Evolutionary conservation across 2,329 filamentous ascomycete genomes (phyloP), one percentile per base, ranked within the genome.

Genomic region (Albophoma yamanashiensis): DNA sequence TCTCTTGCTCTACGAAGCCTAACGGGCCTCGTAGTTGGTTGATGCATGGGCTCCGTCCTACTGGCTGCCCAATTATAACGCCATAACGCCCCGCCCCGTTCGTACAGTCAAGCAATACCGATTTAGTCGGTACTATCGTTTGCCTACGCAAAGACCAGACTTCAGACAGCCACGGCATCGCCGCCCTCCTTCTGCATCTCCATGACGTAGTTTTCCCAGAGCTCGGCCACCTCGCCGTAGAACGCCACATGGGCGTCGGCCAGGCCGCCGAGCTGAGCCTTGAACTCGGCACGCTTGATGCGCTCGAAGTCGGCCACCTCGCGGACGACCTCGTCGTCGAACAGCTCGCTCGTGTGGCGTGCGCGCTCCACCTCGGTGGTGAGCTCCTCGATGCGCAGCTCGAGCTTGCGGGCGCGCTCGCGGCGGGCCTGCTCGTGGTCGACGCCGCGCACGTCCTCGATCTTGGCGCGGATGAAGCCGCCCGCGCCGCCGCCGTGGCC

Each of bases 391-490:
- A 99, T 96, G 65, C 91, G 87, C 57, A 97, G 81, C 74, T 99
- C 94, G 4, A 97, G 82, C 74, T 94, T 96, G 61, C 94, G 86
- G 58, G 93, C 83, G 38, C 93, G 85, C 72, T 97, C 93, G 17
- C 92, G 85, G 2, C 92, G 87, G 17, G 89, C 87, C 69, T 95
- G 91, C 72, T 97, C 94, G 75, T 97, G 94, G 74, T 99, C 94
- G 4, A 99, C 92, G 17, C 94, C 94, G 22, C 94, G 87, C 64
- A 97, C 92, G 70, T 99, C 94, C 74, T 99, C 94, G 69, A 99
- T 89, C 75, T 97, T 97, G 71, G 89, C 88, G 53, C 92, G 89
- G 66, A 99, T 83, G 77, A 97, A 97, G 4, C 89, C 88, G 15
- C 88, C 89, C 0, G 92, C 89, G 0, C 92, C 92, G 7, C 64